These are phyloP conservation scores for Hyparrhenia diplandra DNA, from an alignment of 176 grass and related monocot genomes.

Conservation along the genomic window DNA sequence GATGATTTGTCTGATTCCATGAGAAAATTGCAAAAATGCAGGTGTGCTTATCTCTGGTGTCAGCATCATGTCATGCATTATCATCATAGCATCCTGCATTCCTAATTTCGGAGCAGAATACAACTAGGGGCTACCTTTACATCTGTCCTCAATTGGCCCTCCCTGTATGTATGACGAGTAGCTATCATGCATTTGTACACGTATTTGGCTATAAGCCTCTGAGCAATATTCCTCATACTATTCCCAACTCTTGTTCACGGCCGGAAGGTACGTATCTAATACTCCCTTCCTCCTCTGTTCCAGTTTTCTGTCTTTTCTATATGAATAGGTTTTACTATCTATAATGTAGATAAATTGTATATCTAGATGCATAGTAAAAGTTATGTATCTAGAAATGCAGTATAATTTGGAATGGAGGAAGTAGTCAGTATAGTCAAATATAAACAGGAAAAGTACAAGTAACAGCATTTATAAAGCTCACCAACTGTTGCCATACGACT, in stretches of 20 bases:
- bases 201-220: neutral
- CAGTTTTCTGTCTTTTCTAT: too few relatives aligned
- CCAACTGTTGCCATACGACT: neutral
- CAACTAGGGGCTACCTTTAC: constrained; percentile 6
- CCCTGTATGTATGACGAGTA: neutral
- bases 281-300: neutral
- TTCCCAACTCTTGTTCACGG: neutral
- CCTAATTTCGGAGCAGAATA: constrained; percentile 16
- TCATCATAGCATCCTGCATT: constrained; percentile 7
- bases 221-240: neutral
- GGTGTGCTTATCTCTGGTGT: neutral
- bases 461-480: neutral
- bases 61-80: constrained; percentile 26
- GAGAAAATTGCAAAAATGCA: constrained; percentile 15
- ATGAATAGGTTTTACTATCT: too few relatives aligned
- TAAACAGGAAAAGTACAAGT: neutral
- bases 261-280: neutral
- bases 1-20: constrained; percentile 6
- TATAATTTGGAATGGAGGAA: neutral
- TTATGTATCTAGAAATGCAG: neutral
- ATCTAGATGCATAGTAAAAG: neutral
- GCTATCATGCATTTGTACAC: neutral
- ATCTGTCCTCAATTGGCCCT: constrained; percentile 10
- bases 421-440: neutral
- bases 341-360: neutral